phyloP scores from a whole-genome alignment of 148 eudicot genomes.

The Rhododendron vialii region DNA sequence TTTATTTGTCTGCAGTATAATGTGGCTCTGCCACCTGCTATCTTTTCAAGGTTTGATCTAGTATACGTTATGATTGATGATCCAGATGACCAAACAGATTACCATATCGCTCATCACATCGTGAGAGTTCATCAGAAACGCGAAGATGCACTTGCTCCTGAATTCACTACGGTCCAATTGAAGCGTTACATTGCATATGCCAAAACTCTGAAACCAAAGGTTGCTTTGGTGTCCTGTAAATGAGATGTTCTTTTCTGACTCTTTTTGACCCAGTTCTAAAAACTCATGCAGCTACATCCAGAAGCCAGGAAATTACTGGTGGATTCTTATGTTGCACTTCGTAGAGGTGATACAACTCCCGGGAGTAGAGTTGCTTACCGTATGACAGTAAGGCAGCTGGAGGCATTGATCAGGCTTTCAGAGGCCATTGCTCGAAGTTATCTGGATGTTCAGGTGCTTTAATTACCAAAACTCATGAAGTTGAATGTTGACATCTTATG shows the following conservation, averaged over 20 bases:
- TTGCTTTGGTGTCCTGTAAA: constrained; percentile 11
- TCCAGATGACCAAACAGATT: constrained; percentile 94
- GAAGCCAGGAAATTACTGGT: constrained; percentile 86
- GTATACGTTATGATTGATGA: constrained; percentile 99
- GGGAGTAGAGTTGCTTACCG: constrained; percentile 97
- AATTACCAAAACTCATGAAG: not conserved
- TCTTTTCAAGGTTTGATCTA: constrained; percentile 97
- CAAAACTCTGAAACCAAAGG: constrained; percentile 89
- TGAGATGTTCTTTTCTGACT: not conserved
- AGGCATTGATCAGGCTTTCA: constrained; percentile 88
- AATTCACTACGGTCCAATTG: constrained; percentile 81
- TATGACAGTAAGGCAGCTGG: constrained; percentile 97
- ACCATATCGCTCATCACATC: constrained; percentile 91
- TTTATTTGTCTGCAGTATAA: constrained; percentile 65
- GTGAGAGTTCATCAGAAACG: constrained; percentile 93
- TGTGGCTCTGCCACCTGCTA: constrained; percentile 97
- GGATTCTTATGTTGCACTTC: constrained; percentile 82
- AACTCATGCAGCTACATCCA: constrained; percentile 53
- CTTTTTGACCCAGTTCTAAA: not conserved
- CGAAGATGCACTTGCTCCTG: constrained; percentile 82
- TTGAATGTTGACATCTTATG: not conserved
- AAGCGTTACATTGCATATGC: constrained; percentile 90
- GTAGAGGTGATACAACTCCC: constrained; percentile 89
- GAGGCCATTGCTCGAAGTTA: constrained; percentile 89
- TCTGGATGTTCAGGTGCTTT: constrained; percentile 63